Conservation (phyloP, 2,329 filamentous ascomycete genomes). For the Sphaerulina populicola region DNA sequence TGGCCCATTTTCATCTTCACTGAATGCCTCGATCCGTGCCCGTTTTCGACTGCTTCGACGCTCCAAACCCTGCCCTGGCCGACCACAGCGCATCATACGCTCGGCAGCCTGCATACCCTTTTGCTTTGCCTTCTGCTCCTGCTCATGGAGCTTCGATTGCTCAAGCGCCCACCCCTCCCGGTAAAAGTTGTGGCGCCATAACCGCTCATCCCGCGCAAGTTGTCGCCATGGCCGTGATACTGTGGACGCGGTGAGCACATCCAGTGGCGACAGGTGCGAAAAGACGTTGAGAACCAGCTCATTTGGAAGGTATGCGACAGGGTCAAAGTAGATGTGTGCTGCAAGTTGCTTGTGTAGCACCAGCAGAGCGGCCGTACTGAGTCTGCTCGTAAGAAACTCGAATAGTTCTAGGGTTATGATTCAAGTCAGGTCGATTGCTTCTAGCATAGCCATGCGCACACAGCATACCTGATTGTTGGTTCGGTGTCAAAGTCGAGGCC, state of each 20-base stretch:
- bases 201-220: slow-evolving; percentile 68
- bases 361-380: slow-evolving; percentile 1
- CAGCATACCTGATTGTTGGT: background rate
- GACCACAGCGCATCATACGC: slow-evolving; percentile 50
- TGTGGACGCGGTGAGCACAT: slow-evolving; percentile 68
- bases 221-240: slow-evolving; percentile 76
- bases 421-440: background rate
- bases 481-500: background rate
- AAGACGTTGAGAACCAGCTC: slow-evolving; percentile 89
- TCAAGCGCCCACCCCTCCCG: slow-evolving; percentile 66
- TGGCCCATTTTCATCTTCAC: slow-evolving; percentile 21
- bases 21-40: slow-evolving; percentile 30
- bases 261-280: slow-evolving; percentile 71
- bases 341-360: slow-evolving; percentile 38
- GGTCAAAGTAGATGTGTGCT: slow-evolving; percentile 73
- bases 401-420: background rate
- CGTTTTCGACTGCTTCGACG: slow-evolving; percentile 27
- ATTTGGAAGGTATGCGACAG: slow-evolving; percentile 72
- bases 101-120: slow-evolving; percentile 15
- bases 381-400: background rate
- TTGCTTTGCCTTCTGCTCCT: slow-evolving; percentile 17
- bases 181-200: slow-evolving; percentile 79
- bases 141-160: slow-evolving; percentile 20
- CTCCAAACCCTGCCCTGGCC: slow-evolving; percentile 44
- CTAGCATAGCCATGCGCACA: background rate